These are phyloP conservation scores for Aureobasidium lini DNA, from an alignment of 2,329 filamentous ascomycete genomes.

Conservation along the genomic window DNA sequence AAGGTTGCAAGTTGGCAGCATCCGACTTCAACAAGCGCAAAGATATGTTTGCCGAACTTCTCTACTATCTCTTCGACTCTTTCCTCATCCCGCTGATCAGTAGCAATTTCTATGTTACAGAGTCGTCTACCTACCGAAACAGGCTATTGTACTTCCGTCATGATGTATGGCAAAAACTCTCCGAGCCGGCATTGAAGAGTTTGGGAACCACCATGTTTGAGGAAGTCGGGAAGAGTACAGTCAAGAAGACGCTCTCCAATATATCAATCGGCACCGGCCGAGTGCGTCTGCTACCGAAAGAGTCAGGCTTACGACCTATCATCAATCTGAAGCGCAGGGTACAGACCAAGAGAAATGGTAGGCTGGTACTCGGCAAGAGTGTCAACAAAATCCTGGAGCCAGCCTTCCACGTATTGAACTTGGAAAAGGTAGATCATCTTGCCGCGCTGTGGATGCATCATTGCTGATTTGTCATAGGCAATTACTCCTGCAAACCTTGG, in stretches of 20 bases:
- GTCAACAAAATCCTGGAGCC: constrained; percentile 67
- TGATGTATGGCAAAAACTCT: constrained; percentile 75
- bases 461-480: constrained; percentile 20
- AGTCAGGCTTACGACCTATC: constrained; percentile 68
- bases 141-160: constrained; percentile 90
- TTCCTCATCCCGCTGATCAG: constrained; percentile 79
- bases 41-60: constrained; percentile 73
- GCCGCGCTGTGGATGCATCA: too few species aligned
- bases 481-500: constrained; percentile 55
- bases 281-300: constrained; percentile 77
- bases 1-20: constrained; percentile 51
- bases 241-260: constrained; percentile 50
- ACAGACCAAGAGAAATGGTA: constrained; percentile 46
- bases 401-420: constrained; percentile 66
- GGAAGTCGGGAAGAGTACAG: constrained; percentile 56
- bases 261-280: constrained; percentile 68
- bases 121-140: constrained; percentile 73
- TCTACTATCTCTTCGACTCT: constrained; percentile 92
- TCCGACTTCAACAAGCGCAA: constrained; percentile 68
- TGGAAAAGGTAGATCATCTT: constrained; percentile 58
- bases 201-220: constrained; percentile 72
- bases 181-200: constrained; percentile 60
- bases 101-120: constrained; percentile 88
- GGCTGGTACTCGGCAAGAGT: constrained; percentile 51
- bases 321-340: constrained; percentile 70